Evolutionary conservation across 306 rosid species (phyloP), one percentile per base, ranked within the genome.

Genomic region (Ormosia semicastrata): DNA sequence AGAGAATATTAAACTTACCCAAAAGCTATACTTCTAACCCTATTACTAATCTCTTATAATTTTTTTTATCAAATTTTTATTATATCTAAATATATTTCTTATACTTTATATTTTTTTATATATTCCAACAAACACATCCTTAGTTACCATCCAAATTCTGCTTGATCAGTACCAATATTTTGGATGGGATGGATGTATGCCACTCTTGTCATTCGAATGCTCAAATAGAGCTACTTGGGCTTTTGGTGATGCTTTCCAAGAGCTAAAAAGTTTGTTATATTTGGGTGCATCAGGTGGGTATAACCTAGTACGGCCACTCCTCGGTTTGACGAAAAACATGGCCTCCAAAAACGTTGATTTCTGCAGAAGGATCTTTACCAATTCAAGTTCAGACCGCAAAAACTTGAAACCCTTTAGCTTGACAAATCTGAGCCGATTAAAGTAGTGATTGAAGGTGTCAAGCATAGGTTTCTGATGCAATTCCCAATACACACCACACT

Each of bases 381-480:
- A 10, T 2, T 57, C 58, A 43, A 84, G 7, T 8, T 84, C 83
- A 18, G 71, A 63, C 3, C 2, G 2, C 7, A 47, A 8, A 65
- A 88, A 86, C 77, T 59, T 86, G 57, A 76, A 82, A 11, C 90
- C 88, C n/a, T 4, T 43, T 1, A 90, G 18, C 79, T 76, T 88
- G 8, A 90, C 43, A 30, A 50, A 7, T 58, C 33, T 86, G 2
- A 90, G 66, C 7, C 6, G 2, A 4, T 4, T 30, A 37, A 87
- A 84, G 7, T 2, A 8, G 59, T 39, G 8, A 1, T 9, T 14
- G 15, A 66, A 13, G 1, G 34, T 13, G 0, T 76, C 65, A 12
- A 86, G 5, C 14, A 4, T 0, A 7, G 81, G 82, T 60, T 44
- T 85, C 13, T 87, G 89, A 17, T 83, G 78, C 24, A 85, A 5